Conservation (phyloP, 1,139 yeast genomes). For the Pichia kudriavzevii region DNA sequence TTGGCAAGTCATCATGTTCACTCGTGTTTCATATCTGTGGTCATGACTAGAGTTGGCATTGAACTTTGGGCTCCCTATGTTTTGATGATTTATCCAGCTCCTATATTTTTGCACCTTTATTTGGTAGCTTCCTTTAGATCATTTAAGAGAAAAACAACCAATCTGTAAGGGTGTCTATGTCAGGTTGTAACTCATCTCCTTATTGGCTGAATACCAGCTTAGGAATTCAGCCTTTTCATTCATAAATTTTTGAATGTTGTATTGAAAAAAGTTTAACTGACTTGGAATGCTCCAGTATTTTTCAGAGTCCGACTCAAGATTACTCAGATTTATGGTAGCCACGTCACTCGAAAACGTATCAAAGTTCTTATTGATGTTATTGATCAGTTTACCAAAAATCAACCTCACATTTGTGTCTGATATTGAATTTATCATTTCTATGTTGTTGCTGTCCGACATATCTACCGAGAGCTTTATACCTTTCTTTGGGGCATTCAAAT, state of each 20-base stretch:
- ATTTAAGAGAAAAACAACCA: too few species aligned
- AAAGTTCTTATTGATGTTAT: constrained; percentile 25
- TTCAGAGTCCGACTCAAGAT: neutral
- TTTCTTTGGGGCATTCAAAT: constrained; percentile 32
- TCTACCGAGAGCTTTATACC: constrained; percentile 30
- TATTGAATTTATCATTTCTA: constrained; percentile 22
- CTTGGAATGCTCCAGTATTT: constrained; percentile 23
- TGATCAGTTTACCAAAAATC: constrained; percentile 26
- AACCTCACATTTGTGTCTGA: constrained; percentile 22
- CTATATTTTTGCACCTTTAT: too few species aligned
- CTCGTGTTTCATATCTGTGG: too few species aligned
- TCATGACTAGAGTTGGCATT: too few species aligned
- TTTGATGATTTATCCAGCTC: too few species aligned
- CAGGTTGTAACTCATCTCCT: constrained; percentile 15
- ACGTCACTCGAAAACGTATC: constrained; percentile 19
- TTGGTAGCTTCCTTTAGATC: too few species aligned
- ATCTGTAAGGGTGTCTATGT: too few species aligned
- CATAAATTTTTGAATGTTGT: constrained; percentile 27
- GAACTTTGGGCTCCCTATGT: too few species aligned
- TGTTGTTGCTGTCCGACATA: constrained; percentile 23
- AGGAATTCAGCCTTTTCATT: constrained; percentile 23
- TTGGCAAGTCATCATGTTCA: too few species aligned
- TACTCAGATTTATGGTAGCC: constrained; percentile 11
- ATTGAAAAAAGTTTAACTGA: constrained; percentile 26
- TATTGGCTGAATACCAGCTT: constrained; percentile 22